Base-by-base conservation (phyloP, 2,329 filamentous ascomycete genomes). In the Phoma sp. region DNA sequence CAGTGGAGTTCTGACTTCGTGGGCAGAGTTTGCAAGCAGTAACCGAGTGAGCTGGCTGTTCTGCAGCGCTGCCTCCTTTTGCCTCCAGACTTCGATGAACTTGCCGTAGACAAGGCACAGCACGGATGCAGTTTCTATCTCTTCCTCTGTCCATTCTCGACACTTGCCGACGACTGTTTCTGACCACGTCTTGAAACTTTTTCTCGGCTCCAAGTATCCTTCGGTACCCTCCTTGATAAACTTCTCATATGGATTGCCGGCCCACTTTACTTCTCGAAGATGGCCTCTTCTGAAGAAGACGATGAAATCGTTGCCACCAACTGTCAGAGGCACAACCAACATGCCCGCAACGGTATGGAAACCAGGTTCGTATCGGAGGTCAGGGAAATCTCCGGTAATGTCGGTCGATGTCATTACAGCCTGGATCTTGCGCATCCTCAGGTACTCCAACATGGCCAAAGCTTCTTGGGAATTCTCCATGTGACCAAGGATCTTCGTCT, bases 41-140 rank as follows among this genome's bases (percentile, higher is more conserved):
- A 96, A 76, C 39, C 86, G 82, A 0, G 91, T 96, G 2, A 96
- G 79, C 55, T 93, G 89, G 62, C 89, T 96, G 68, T 81, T 93
- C 64, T 96, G 89, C 54, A 96, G 71, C 0, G 90, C 90, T 1
- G 87, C 88, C 72, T 96, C 92, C 62, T 96, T 96, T 69, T 96
- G 91, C 50, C 91, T 83, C 92, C 92, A 96, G 1, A 96, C 92
- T 67, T 96, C 90, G 64, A 96, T 96, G 71, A 96, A 96, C 71
- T 85, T 88, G 70, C 90, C 91, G 59, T 96, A 96, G 1, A 96
- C 91, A 7, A 96, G 78, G 67, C 92, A 96, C 2, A 96, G 79
- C 0, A 96, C 90, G 1, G 92, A 91, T 0, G 92, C 92, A 0
- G 91, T 96, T 74, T 96, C 92, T 2, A 96, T 83, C 68, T 96